A percentile compares a stretch with the other conserved stretches of the same genome.
phyloP scores from a whole-genome alignment of 441 rosid genomes.

The Raphanus hybrid region DNA sequence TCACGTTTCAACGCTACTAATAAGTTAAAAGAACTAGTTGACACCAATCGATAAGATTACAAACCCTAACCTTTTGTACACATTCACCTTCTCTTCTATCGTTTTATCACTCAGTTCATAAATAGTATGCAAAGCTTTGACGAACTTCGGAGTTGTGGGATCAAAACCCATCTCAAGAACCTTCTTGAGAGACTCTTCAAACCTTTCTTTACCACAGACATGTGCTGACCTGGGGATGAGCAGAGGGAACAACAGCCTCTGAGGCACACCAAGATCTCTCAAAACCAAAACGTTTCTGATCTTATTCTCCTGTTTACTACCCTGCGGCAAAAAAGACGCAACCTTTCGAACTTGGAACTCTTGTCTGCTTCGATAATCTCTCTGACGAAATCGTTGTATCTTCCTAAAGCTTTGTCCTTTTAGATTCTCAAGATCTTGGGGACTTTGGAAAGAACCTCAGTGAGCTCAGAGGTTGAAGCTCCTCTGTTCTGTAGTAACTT shows the following conservation, averaged over 20 bases:
- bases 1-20: background rate
- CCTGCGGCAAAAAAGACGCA: background rate
- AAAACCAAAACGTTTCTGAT: background rate
- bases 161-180: constrained; percentile 4
- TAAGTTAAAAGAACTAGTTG: background rate
- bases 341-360: background rate
- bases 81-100: background rate
- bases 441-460: background rate
- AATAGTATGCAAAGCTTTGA: background rate
- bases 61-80: background rate
- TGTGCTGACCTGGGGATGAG: background rate
- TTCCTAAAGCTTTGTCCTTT: constrained; percentile 5
- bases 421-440: background rate
- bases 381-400: background rate
- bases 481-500: background rate
- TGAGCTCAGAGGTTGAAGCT: constrained; percentile 5
- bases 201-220: background rate
- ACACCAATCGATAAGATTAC: background rate
- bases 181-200: background rate
- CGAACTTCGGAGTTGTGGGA: background rate
- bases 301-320: background rate
- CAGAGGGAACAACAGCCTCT: background rate
- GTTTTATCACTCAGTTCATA: background rate
- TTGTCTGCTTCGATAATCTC: background rate
- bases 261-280: constrained; percentile 10